Evolutionary conservation across 2,329 filamentous ascomycete species (phyloP).

Genomic region (Lasiodiplodia citricola): DNA sequence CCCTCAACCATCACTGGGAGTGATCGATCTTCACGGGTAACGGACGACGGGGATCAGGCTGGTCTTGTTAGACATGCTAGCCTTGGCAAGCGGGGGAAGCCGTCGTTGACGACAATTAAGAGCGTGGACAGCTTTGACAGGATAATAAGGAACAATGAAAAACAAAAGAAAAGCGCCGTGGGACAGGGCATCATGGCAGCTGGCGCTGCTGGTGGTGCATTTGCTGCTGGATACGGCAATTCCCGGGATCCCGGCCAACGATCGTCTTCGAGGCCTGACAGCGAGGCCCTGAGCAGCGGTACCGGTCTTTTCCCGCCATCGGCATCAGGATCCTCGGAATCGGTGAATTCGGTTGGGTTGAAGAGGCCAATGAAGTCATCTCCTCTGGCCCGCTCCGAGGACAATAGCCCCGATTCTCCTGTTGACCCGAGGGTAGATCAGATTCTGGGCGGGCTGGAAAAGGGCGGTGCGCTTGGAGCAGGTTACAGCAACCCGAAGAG

Average conservation of each 20-base stretch:
- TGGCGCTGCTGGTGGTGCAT: conserved; percentile 28
- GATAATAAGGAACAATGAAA: conserved; percentile 29
- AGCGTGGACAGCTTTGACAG: conserved; percentile 45
- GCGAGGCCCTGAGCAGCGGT: conserved; percentile 38
- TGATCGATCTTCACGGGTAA: conserved; percentile 35
- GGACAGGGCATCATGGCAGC: conserved; percentile 26
- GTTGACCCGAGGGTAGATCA: conserved; percentile 31
- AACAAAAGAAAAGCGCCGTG: conserved; percentile 29
- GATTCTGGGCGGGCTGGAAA: conserved; percentile 38
- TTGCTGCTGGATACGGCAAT: conserved; percentile 35
- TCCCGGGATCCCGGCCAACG: conserved; percentile 16
- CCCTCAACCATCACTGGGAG: conserved; percentile 10
- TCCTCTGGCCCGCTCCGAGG: background rate
- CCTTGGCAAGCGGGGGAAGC: conserved; percentile 53
- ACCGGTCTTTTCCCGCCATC: conserved; percentile 42
- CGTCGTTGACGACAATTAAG: conserved; percentile 55
- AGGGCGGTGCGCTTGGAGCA: conserved; percentile 40
- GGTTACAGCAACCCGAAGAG: conserved; percentile 38
- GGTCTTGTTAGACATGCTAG: conserved; percentile 55
- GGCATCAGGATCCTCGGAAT: conserved; percentile 37
- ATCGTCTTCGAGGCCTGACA: conserved; percentile 33
- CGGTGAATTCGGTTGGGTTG: conserved; percentile 36
- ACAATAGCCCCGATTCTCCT: conserved; percentile 29
- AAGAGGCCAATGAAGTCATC: conserved; percentile 29
- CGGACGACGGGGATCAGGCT: conserved; percentile 43